These are phyloP conservation scores for Vinca minor DNA, from an alignment of 257 asterid genomes.

Conservation along the genomic window DNA sequence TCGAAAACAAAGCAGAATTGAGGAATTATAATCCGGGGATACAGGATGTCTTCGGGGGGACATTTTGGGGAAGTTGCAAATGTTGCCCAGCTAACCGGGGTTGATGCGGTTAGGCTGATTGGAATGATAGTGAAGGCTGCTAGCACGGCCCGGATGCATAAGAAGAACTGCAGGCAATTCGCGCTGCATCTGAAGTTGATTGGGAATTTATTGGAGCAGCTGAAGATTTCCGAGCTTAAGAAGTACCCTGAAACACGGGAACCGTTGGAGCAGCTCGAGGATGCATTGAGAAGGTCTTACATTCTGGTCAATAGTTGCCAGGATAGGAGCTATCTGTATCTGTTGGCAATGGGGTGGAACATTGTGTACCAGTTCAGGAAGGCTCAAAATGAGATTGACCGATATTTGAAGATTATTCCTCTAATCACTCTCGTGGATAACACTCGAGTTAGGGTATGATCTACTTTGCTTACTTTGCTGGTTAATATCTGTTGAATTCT, in stretches of 20 bases:
- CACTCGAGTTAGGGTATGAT: constrained; percentile 81
- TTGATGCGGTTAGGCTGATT: constrained; percentile 65
- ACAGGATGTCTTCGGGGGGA: constrained; percentile 55
- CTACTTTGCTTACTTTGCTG: constrained; percentile 6
- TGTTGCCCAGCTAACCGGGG: constrained; percentile 70
- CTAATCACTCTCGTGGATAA: constrained; percentile 84
- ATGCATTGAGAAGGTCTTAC: constrained; percentile 74
- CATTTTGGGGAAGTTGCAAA: constrained; percentile 74
- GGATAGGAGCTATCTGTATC: constrained; percentile 72
- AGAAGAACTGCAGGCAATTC: constrained; percentile 70
- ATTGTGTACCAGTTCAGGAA: constrained; percentile 85
- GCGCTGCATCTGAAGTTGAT: constrained; percentile 74
- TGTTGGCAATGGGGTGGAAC: constrained; percentile 96
- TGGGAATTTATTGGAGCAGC: constrained; percentile 72
- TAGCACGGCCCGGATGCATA: constrained; percentile 79
- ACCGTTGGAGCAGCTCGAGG: constrained; percentile 84
- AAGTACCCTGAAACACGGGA: constrained; percentile 79
- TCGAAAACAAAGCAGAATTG: constrained; percentile 12
- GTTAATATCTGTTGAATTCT: not conserved
- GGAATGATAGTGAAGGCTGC: constrained; percentile 83
- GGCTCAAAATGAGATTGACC: constrained; percentile 86
- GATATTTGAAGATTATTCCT: constrained; percentile 80
- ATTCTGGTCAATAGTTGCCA: constrained; percentile 79
- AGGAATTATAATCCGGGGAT: constrained; percentile 1
- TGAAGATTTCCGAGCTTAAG: constrained; percentile 67